Evolutionary conservation across 1,139 yeast species (phyloP), one percentile per base, ranked within the genome.

Genomic region (Entelexis paramagnoliae): DNA sequence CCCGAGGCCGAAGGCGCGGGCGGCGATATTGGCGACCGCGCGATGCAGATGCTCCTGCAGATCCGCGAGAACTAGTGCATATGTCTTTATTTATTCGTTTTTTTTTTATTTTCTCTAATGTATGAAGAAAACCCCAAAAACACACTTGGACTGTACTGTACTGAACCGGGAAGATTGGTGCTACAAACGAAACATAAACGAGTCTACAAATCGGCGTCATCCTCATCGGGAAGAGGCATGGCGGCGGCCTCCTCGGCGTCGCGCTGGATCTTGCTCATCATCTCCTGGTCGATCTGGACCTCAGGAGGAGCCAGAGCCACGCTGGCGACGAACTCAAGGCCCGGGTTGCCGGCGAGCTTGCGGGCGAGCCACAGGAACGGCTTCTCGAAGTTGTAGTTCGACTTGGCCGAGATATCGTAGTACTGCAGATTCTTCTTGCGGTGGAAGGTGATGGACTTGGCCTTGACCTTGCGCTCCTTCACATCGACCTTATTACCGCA

Each of bases 221-320:
- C 99, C 76, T 93, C 98, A 76, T 93, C 98, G 63, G 99, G 99
- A 73, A 93, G 84, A 72, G 99, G 98, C 80, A 91, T 79, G 63
- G 96, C 96, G 63, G 97, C 88, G 68, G 98, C 99, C 75, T 86
- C 93, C 72, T 87, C 96, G 95, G 93, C 91, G 78, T 93, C 98
- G 71, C 87, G 93, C 79, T 91, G 96, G 79, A 91, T 93, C 76
- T 89, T 87, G 76, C 80, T 83, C 96, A 93, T 87, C 76, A 91
- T 81, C 65, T 82, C 91, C 64, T 87, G 85, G 69, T 93, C 98
- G 66, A 93, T 96, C 70, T 81, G 84, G 64, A 91, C 97, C 79
- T 93, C 98, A 68, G 99, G 98, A 67, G 99, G 98, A 69, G 96
- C 97, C 74, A 93, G 81, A 62, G 98, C 98, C 64, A 98, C 98